Percentiles rank a stretch among this genome's conserved stretches.
Evolutionary conservation across 192 early-diverging fungal genomes (phyloP).

Genomic region (Mortierella alpina): DNA sequence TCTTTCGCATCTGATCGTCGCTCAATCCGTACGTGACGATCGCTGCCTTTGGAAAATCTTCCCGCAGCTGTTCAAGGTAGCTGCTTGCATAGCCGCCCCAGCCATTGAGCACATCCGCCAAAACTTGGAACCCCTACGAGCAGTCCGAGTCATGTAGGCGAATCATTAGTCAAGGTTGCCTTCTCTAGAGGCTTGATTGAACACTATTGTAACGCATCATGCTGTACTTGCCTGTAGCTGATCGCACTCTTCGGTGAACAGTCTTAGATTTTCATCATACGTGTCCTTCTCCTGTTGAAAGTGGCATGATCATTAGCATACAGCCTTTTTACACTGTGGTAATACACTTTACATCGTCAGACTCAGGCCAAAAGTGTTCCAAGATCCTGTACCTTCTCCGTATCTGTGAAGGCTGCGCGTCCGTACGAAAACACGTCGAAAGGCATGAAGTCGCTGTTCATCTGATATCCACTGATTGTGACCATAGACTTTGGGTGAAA

Average conservation of each 20-base stretch:
- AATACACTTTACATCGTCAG: too few species aligned
- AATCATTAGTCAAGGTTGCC: too few species aligned
- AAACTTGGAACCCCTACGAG: conserved; percentile 76
- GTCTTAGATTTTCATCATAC: conserved; percentile 64
- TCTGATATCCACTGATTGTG: conserved; percentile 43
- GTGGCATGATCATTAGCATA: not conserved
- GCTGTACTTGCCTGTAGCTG: conserved; percentile 51
- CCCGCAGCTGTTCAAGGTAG: conserved; percentile 68
- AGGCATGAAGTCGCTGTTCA: conserved; percentile 58
- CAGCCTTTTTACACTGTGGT: too few species aligned
- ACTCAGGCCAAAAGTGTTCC: too few species aligned
- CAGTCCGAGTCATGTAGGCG: too few species aligned
- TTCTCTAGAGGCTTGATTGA: too few species aligned
- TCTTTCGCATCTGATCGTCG: conserved; percentile 31
- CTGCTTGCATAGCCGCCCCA: conserved; percentile 77
- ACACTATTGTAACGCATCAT: not conserved
- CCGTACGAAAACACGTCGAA: conserved; percentile 67
- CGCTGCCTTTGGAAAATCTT: conserved; percentile 77
- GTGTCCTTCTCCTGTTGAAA: conserved; percentile 56
- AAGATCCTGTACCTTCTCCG: conserved; percentile 55
- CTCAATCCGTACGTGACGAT: conserved; percentile 69
- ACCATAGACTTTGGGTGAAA: conserved; percentile 79
- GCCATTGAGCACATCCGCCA: conserved; percentile 70
- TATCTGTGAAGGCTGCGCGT: conserved; percentile 55
- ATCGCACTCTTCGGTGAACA: conserved; percentile 69